Evolutionary conservation across 768 basidiomycete species (phyloP).

Genomic region (Cystoderma amianthinum): DNA sequence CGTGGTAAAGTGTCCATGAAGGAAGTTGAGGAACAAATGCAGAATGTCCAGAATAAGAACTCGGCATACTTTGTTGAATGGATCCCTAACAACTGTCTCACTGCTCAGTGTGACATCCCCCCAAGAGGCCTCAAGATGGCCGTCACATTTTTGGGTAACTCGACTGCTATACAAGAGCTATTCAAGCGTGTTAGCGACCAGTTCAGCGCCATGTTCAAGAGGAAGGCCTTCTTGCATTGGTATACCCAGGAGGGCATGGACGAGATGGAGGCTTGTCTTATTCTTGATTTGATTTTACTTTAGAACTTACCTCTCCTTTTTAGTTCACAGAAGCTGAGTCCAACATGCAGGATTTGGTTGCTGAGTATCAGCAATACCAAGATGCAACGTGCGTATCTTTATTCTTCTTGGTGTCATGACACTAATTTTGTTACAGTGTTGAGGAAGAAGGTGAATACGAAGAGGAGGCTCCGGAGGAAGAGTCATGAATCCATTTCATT

Average conservation of each 20-base stretch:
- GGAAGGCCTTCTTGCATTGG: slow-evolving; percentile 98
- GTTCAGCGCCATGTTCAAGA: slow-evolving; percentile 99
- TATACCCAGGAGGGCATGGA: slow-evolving; percentile 99
- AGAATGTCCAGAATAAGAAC: slow-evolving; percentile 96
- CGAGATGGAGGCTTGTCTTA: slow-evolving; percentile 72
- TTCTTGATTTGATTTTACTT: too few species aligned
- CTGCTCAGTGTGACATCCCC: slow-evolving; percentile 97
- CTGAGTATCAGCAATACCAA: slow-evolving; percentile 97
- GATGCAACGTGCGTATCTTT: slow-evolving; percentile 72
- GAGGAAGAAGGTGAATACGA: slow-evolving; percentile 90
- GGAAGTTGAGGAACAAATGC: slow-evolving; percentile 99
- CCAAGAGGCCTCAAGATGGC: slow-evolving; percentile 96
- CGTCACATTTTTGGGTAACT: slow-evolving; percentile 96
- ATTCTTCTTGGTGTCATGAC: neutral
- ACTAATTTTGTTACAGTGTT: slow-evolving; percentile 36
- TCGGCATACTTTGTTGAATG: slow-evolving; percentile 98
- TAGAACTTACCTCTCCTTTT: slow-evolving; percentile 5
- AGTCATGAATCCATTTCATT: slow-evolving; percentile 35
- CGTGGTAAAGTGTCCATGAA: slow-evolving; percentile 99
- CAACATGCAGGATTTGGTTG: slow-evolving; percentile 98
- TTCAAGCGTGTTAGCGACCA: slow-evolving; percentile 99
- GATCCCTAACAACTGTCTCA: slow-evolving; percentile 99
- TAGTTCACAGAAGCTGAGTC: slow-evolving; percentile 97
- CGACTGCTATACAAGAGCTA: slow-evolving; percentile 93
- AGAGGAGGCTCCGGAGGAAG: slow-evolving; percentile 62